These are phyloP conservation scores for Cercospora zeae-maydis DNA, from an alignment of 2,329 filamentous ascomycete species.

Conservation along the genomic window DNA sequence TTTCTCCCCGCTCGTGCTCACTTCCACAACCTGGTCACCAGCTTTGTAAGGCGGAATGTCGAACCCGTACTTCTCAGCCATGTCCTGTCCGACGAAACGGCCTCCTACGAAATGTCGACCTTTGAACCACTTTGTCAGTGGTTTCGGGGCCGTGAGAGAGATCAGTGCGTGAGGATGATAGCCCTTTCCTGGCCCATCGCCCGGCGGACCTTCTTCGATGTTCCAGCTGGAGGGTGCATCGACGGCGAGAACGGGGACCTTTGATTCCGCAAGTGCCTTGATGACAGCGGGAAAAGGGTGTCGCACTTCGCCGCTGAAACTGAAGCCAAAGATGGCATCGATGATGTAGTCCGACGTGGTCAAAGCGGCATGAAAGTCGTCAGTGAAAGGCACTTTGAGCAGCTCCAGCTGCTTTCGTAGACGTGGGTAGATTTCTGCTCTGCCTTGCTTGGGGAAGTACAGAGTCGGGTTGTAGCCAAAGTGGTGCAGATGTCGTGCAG, in stretches of 20 bases:
- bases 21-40: slow-evolving; percentile 83
- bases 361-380: slow-evolving; percentile 70
- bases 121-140: slow-evolving; percentile 75
- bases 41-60: slow-evolving; percentile 80
- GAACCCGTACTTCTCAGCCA: slow-evolving; percentile 82
- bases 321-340: slow-evolving; percentile 94
- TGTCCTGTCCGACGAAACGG: slow-evolving; percentile 72
- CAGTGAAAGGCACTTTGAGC: slow-evolving; percentile 75
- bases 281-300: slow-evolving; percentile 87
- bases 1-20: slow-evolving; percentile 49
- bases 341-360: slow-evolving; percentile 72
- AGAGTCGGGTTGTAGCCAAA: slow-evolving; percentile 87
- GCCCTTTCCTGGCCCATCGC: slow-evolving; percentile 68
- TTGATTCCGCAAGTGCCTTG: slow-evolving; percentile 66
- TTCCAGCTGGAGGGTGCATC: slow-evolving; percentile 95
- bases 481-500: slow-evolving; percentile 83
- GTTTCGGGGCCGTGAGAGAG: slow-evolving; percentile 90
- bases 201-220: slow-evolving; percentile 79
- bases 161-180: slow-evolving; percentile 80
- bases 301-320: slow-evolving; percentile 86
- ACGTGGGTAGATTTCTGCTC: slow-evolving; percentile 86
- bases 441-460: slow-evolving; percentile 89
- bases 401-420: slow-evolving; percentile 80
- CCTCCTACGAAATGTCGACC: slow-evolving; percentile 92
- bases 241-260: slow-evolving; percentile 76